phyloP scores from a whole-genome alignment of 2,329 filamentous ascomycete species.

The Atkinsonella texensis region DNA sequence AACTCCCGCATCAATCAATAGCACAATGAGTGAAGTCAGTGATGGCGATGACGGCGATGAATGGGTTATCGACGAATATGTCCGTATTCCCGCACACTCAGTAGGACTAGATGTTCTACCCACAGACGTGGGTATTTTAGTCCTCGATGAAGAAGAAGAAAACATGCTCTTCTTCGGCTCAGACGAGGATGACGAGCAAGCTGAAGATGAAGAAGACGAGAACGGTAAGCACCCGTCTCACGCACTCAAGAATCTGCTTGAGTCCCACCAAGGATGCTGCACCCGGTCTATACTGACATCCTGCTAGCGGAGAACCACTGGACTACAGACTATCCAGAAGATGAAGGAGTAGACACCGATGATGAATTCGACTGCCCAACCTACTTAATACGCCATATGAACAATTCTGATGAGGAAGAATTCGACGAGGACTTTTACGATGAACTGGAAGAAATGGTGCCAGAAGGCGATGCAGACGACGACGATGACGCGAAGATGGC shows the following conservation, averaged over 20 bases:
- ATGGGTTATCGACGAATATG: slow-evolving; percentile 43
- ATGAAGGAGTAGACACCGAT: slow-evolving; percentile 63
- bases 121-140: slow-evolving; percentile 42
- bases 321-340: slow-evolving; percentile 68
- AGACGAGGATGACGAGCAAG: slow-evolving; percentile 48
- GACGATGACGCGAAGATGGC: slow-evolving; percentile 24
- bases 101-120: slow-evolving; percentile 34
- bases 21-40: slow-evolving; percentile 26
- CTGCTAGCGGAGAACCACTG: slow-evolving; percentile 61
- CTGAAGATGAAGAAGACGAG: slow-evolving; percentile 51
- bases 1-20: slow-evolving; percentile 12
- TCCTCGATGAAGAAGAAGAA: slow-evolving; percentile 46
- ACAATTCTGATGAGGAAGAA: slow-evolving; percentile 44
- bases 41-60: slow-evolving; percentile 34
- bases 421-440: slow-evolving; percentile 31
- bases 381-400: slow-evolving; percentile 41
- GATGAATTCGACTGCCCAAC: slow-evolving; percentile 38
- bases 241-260: no score
- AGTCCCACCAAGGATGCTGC: no score
- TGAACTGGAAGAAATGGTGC: slow-evolving; percentile 25
- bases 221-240: slow-evolving; percentile 35
- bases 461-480: slow-evolving; percentile 25
- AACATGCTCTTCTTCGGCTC: slow-evolving; percentile 47
- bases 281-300: slow-evolving; percentile 4
- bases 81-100: slow-evolving; percentile 43